Base-by-base conservation (phyloP, 345 rosid genomes). In the Lepidium africanum region DNA sequence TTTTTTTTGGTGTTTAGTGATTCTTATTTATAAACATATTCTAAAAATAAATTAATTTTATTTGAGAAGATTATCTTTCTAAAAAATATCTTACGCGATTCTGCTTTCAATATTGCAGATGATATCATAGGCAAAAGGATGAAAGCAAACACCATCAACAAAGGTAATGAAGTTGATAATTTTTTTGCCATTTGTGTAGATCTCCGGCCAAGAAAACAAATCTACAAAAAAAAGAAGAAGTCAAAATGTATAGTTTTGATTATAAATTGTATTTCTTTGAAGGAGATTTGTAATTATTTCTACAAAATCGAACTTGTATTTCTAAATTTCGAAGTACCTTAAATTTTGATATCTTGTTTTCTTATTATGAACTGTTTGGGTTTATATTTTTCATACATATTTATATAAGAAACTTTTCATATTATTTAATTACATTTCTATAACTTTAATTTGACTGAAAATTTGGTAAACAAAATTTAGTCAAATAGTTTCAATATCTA, bases 61-160 rank as follows among this genome's bases (percentile, higher is more conserved):
- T 25, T 25, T 3, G 27, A 25, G 27, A 25, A 3, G 23, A 21
- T 25, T 25, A 25, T 25, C 3, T 25, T 1, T 25, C 27, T 21
- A 25, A 46, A 6, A 67, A 33, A 33, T 16, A 1, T 56, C 12
- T 56, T 11, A 67, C 72, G 55, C 58, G 73, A 59, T 25, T 25
- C 27, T 25, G 27, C 2, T 25, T 25, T 25, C 3, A 25, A 4
- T 25, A 3, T 2, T 25, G 27, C 27, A 25, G 27, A 25, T 25
- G 27, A 25, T 15, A 38, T 48, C 6, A 46, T 46, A 9, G 72
- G 56, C 6, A 36, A 46, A 57, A 23, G 0, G 47, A 21, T 45
- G 38, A 68, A 13, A 39, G 43, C 51, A 45, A 67, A 35, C 37
- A 68, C 54, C 56, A 79, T 16, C 19, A 47, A 47, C 2, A 11